Evolutionary conservation across 2,329 filamentous ascomycete genomes (phyloP).

Genomic region (Aspergillus quadrilineatus): DNA sequence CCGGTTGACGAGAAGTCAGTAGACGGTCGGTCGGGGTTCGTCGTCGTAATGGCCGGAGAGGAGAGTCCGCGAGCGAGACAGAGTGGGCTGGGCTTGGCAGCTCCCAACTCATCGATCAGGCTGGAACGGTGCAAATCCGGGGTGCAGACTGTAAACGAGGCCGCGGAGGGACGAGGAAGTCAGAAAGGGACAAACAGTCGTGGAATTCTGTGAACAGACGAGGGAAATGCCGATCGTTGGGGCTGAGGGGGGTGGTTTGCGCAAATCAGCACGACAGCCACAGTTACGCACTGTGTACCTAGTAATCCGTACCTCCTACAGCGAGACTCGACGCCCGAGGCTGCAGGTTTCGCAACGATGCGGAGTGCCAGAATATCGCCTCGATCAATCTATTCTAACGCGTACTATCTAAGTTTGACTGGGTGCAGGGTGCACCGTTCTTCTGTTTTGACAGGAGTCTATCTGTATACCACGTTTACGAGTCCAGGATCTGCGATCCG

Average conservation of each 20-base stretch:
- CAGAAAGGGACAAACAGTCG: neutral
- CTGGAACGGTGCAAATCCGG: slow-evolving; percentile 11
- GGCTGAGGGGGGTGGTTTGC: slow-evolving; percentile 1
- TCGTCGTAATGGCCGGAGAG: slow-evolving; percentile 5
- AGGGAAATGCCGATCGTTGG: slow-evolving; percentile 10
- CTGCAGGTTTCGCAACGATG: neutral
- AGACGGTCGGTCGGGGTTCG: neutral
- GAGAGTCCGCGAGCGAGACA: slow-evolving; percentile 2
- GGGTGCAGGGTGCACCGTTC: slow-evolving; percentile 1
- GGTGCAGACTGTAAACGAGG: slow-evolving; percentile 1
- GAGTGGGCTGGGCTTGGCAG: slow-evolving; percentile 12
- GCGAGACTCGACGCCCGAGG: neutral
- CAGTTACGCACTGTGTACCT: neutral
- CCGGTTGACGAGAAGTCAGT: neutral
- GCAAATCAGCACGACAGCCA: neutral
- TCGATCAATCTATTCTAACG: neutral
- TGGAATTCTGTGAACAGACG: slow-evolving; percentile 3
- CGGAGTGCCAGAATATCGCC: no score
- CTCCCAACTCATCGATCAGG: slow-evolving; percentile 12
- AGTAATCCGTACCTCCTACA: no score
- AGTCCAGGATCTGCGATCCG: neutral
- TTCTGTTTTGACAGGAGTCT: neutral
- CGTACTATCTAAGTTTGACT: neutral
- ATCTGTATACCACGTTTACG: neutral
- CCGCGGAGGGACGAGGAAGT: neutral